Conservation (phyloP, 176 grass and related monocot genomes). For the Zoysia japonica region DNA sequence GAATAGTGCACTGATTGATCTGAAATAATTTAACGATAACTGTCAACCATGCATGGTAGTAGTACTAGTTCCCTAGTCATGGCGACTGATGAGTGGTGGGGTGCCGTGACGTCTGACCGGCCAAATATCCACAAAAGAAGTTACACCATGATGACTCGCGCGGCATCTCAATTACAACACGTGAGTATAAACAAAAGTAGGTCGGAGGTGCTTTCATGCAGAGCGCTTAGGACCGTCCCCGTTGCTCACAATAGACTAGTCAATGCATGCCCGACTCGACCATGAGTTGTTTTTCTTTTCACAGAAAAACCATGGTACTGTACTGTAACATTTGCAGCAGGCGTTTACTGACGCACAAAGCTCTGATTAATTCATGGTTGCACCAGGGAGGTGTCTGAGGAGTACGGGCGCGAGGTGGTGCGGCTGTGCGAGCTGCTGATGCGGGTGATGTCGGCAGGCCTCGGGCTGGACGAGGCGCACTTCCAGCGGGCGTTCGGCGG, state of each 20-base stretch:
- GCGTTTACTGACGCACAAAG: neutral
- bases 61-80: conserved; percentile 1
- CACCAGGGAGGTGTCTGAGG: conserved; percentile 54
- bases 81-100: neutral
- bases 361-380: neutral
- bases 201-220: conserved; percentile 42
- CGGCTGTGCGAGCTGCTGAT: conserved; percentile 61
- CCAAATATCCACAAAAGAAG: no score
- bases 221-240: neutral
- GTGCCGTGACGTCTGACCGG: no score
- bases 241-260: neutral
- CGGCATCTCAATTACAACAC: conserved; percentile 13
- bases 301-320: neutral
- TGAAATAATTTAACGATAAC: conserved; percentile 20
- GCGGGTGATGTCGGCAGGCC: conserved; percentile 62
- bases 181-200: conserved; percentile 33
- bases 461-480: conserved; percentile 64
- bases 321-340: neutral
- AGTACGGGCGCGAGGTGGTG: conserved; percentile 64
- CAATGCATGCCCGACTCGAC: neutral
- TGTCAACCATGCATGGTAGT: neutral
- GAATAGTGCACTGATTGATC: conserved; percentile 23
- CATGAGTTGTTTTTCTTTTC: neutral
- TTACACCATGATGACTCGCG: neutral
- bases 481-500: conserved; percentile 67